Percentiles rank a stretch among this genome's conserved stretches.
Conservation (phyloP, 805 yeast genomes). For the Candida manassasensis region DNA sequence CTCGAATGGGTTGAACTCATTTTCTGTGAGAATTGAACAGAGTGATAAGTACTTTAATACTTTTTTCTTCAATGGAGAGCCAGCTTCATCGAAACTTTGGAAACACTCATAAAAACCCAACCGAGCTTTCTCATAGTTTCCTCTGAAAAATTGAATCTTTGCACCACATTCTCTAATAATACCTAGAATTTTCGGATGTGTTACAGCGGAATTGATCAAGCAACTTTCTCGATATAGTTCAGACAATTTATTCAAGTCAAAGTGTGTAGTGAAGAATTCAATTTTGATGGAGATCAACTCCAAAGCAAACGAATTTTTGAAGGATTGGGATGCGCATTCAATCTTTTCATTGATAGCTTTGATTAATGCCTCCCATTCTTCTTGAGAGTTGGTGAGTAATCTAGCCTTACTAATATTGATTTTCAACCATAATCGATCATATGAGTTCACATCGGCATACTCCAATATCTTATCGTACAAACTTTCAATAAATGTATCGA, state of each 20-base stretch:
- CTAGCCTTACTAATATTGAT: slow-evolving; percentile 43
- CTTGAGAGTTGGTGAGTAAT: slow-evolving; percentile 23
- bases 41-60: slow-evolving; percentile 60
- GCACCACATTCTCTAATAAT: slow-evolving; percentile 77
- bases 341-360: slow-evolving; percentile 34
- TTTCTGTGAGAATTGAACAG: slow-evolving; percentile 58
- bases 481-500: slow-evolving; percentile 23
- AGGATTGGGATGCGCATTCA: slow-evolving; percentile 37
- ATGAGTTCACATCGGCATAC: slow-evolving; percentile 15
- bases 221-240: slow-evolving; percentile 43
- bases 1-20: slow-evolving; percentile 65
- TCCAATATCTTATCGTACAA: slow-evolving; percentile 29
- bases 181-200: slow-evolving; percentile 73
- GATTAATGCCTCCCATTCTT: slow-evolving; percentile 29
- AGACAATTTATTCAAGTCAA: slow-evolving; percentile 34
- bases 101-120: slow-evolving; percentile 55
- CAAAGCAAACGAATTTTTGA: slow-evolving; percentile 44
- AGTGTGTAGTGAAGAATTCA: slow-evolving; percentile 38
- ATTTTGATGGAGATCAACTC: slow-evolving; percentile 69
- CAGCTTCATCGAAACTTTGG: slow-evolving; percentile 42
- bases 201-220: slow-evolving; percentile 53
- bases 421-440: slow-evolving; percentile 45
- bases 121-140: slow-evolving; percentile 55
- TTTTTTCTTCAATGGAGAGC: slow-evolving; percentile 43
- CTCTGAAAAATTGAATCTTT: slow-evolving; percentile 54